phyloP scores from a whole-genome alignment of 1,139 yeast genomes.

The Yamadazyma atlantica region DNA sequence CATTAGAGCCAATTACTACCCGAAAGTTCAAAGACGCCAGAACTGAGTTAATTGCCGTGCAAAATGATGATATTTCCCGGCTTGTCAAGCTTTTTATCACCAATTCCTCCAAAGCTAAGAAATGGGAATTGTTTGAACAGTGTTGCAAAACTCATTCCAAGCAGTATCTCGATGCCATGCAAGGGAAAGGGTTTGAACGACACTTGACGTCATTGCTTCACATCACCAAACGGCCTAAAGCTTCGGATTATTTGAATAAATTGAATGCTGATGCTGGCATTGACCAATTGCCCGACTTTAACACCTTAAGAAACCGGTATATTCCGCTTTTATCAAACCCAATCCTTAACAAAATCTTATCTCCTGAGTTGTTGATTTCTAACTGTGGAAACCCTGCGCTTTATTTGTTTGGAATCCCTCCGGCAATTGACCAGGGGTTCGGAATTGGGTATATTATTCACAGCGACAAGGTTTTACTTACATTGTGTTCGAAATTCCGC shows the following conservation, averaged over 20 bases:
- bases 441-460: slow-evolving; percentile 77
- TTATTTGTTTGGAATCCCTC: slow-evolving; percentile 71
- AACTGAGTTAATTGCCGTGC: slow-evolving; percentile 67
- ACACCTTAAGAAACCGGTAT: slow-evolving; percentile 13
- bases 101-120: slow-evolving; percentile 42
- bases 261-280: slow-evolving; percentile 38
- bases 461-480: slow-evolving; percentile 55
- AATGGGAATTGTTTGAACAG: slow-evolving; percentile 52
- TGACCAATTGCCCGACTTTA: slow-evolving; percentile 25
- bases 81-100: slow-evolving; percentile 64
- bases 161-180: slow-evolving; percentile 51
- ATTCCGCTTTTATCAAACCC: slow-evolving; percentile 64
- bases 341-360: slow-evolving; percentile 41
- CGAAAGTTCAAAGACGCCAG: slow-evolving; percentile 65
- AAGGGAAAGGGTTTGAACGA: slow-evolving; percentile 69
- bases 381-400: slow-evolving; percentile 83
- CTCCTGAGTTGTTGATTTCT: slow-evolving; percentile 43
- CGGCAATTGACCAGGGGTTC: slow-evolving; percentile 72
- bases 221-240: slow-evolving; percentile 30
- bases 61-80: slow-evolving; percentile 50
- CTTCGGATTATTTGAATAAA: slow-evolving; percentile 40
- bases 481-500: slow-evolving; percentile 72
- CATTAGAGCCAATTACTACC: slow-evolving; percentile 74
- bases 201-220: slow-evolving; percentile 66
- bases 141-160: slow-evolving; percentile 54